Evolutionary conservation across 257 asterid species (phyloP).

Genomic region (Apocynum venetum): DNA sequence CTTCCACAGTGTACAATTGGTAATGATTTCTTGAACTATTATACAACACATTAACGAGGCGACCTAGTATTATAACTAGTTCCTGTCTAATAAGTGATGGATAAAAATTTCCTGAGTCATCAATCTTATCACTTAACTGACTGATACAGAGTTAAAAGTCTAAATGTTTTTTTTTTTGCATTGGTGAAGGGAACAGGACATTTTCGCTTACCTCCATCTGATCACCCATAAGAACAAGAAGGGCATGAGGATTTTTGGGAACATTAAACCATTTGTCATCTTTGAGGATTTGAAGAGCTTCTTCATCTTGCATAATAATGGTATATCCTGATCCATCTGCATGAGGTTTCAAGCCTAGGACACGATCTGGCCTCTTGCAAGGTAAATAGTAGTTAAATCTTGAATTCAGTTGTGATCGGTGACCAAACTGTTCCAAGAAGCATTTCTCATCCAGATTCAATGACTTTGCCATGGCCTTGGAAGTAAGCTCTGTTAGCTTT

Average conservation of each 20-base stretch:
- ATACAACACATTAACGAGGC: no score
- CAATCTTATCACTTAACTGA: no score
- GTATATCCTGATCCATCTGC: constrained; percentile 49
- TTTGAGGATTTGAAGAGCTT: constrained; percentile 40
- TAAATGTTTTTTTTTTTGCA: no score
- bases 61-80: no score
- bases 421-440: constrained; percentile 46
- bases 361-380: constrained; percentile 41
- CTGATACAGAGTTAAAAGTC: no score
- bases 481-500: constrained; percentile 24
- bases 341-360: constrained; percentile 53
- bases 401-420: constrained; percentile 24
- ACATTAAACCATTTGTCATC: constrained; percentile 42
- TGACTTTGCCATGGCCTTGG: constrained; percentile 49
- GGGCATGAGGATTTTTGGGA: constrained; percentile 33
- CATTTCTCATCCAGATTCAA: constrained; percentile 37
- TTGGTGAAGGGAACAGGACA: no score
- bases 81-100: no score
- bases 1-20: no score
- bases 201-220: constrained; percentile 42
- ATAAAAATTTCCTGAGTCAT: no score
- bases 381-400: constrained; percentile 46
- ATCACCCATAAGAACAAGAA: constrained; percentile 47
- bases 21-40: no score
- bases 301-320: constrained; percentile 42